Evolutionary conservation across 306 rosid genomes (phyloP).

Genomic region (Lablab purpureus): DNA sequence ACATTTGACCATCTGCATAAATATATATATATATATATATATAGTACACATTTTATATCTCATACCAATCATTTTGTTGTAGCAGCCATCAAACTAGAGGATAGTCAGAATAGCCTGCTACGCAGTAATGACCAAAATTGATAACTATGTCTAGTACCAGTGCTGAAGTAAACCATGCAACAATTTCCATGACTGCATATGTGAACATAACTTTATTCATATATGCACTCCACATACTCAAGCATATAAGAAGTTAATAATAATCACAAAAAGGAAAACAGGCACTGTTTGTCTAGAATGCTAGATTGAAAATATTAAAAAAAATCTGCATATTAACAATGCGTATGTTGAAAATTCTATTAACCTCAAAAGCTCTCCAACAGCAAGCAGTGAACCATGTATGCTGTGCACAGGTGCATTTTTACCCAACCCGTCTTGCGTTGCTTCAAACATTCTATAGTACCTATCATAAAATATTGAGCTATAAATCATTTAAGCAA

Average conservation of each 20-base stretch:
- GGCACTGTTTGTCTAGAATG: constrained; percentile 24
- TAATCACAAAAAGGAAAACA: background rate
- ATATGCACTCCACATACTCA: background rate
- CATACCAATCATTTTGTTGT: background rate
- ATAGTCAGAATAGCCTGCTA: background rate
- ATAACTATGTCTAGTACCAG: background rate
- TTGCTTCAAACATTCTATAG: constrained; percentile 97
- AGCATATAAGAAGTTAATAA: background rate
- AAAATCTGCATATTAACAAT: constrained; percentile 33
- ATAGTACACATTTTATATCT: background rate
- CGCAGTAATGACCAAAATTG: background rate
- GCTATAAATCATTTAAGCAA: constrained; percentile 36
- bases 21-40: background rate
- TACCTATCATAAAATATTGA: constrained; percentile 64
- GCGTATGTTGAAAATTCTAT: constrained; percentile 40
- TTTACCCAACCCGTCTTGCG: constrained; percentile 94
- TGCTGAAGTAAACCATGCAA: constrained; percentile 30
- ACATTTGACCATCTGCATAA: background rate
- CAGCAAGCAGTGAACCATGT: constrained; percentile 98
- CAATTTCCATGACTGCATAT: constrained; percentile 26
- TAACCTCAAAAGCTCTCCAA: constrained; percentile 98
- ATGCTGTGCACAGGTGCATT: constrained; percentile 97
- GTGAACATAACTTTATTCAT: constrained; percentile 13
- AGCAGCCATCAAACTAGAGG: background rate
- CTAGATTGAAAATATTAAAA: constrained; percentile 22